Base-by-base conservation (phyloP, 352 stramenopile species). In the Phytophthora pluvialis region DNA sequence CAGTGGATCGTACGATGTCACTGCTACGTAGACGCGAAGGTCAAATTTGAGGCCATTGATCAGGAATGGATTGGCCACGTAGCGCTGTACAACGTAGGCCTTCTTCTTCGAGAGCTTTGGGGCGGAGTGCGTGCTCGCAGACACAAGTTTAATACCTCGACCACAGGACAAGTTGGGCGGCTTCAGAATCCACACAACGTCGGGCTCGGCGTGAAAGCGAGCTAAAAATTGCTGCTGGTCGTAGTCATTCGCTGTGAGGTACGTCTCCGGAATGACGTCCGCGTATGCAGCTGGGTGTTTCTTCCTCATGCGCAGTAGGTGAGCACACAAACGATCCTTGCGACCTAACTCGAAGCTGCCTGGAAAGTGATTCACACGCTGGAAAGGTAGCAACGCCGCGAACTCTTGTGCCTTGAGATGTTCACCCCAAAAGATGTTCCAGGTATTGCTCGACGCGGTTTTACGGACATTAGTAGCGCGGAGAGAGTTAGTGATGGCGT, bases 21-120 rank as follows among this genome's bases (percentile, higher is more conserved):
- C 86, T 9, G 95, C 73, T 10, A 97, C 89, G 60, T 98, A 98
- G 15, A 98, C 78, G 6, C 92, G 88, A 33, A 97, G 71, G 58
- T 98, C 92, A 54, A 97, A 98, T 67, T 98, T 98, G 53, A 94
- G 77, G 8, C 83, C 86, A 53, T 97, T 90, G 71, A 97, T 94
- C 64, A 96, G 60, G 49, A 92, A 94, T 12, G 89, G 91, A 36
- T 87, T 70, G 6, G 73, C 70, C 13, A 97, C 60, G 63, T 97
- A 97, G 25, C 76, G 72, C 74, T 92, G 83, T 5, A 70, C 81
- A 5, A 94, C 82, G 57, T 89, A 92, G 0, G 75, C 75, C 47
- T 83, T 90, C 49, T 91, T 91, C 62, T 88, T 90, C 0, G 81
- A 80, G 5, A 89, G 69, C 31, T 88, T 88, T n/a, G 70, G 72